Conservation (phyloP, 179 eudicot species). For the Patellifolia procumbens region DNA sequence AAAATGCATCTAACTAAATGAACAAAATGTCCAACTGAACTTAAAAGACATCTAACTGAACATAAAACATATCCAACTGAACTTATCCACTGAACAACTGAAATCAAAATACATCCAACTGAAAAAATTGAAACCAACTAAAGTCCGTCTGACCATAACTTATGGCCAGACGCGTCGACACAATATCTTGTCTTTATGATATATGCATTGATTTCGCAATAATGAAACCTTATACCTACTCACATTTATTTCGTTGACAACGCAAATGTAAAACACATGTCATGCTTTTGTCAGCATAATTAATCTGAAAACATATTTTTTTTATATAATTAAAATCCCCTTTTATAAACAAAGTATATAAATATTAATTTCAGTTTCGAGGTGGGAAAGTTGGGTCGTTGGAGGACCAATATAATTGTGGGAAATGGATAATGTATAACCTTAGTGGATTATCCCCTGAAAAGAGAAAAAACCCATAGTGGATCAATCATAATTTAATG, state of each 20-base stretch:
- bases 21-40: too few species aligned
- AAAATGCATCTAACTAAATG: too few species aligned
- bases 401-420: conserved; percentile 9
- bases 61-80: too few species aligned
- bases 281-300: conserved; percentile 27
- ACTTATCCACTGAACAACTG: too few species aligned
- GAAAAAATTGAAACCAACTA: too few species aligned
- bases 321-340: neutral
- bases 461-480: too few species aligned
- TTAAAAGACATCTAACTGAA: too few species aligned
- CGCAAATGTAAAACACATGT: conserved; percentile 30
- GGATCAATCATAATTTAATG: neutral
- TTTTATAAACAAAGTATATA: neutral
- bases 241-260: conserved; percentile 16
- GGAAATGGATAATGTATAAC: conserved; percentile 3
- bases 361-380: neutral
- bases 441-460: too few species aligned
- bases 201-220: neutral
- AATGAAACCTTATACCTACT: conserved; percentile 6
- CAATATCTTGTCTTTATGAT: too few species aligned
- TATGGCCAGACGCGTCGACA: too few species aligned
- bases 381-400: neutral
- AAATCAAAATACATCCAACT: neutral
- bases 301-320: neutral
- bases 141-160: too few species aligned